Evolutionary conservation across 2,329 filamentous ascomycete genomes (phyloP).

Genomic region (Polychaeton citri): DNA sequence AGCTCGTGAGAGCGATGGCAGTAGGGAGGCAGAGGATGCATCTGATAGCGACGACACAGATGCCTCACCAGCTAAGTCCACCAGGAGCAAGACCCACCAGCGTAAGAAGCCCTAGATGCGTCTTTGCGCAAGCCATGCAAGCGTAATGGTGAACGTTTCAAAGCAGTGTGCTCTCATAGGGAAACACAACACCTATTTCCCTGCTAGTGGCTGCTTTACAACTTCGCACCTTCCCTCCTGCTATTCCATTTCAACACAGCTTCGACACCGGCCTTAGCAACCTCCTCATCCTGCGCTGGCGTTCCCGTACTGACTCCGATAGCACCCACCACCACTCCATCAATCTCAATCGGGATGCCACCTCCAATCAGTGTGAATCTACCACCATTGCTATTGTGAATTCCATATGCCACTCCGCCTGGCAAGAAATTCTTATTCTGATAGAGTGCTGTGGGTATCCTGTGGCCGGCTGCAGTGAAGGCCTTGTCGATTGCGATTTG

Average conservation of each 20-base stretch:
- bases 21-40: constrained; percentile 6
- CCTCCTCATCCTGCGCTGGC: constrained; percentile 41
- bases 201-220: too few relatives aligned
- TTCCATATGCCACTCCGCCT: constrained; percentile 39
- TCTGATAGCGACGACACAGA: constrained; percentile 4
- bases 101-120: constrained; percentile 22
- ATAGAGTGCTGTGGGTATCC: constrained; percentile 38
- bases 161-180: too few relatives aligned
- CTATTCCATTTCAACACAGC: constrained; percentile 27
- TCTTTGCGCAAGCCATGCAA: too few relatives aligned
- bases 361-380: constrained; percentile 42
- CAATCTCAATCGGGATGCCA: constrained; percentile 37
- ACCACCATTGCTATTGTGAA: constrained; percentile 39
- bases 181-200: too few relatives aligned
- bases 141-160: too few relatives aligned
- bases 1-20: constrained; percentile 7
- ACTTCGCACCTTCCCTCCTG: constrained; percentile 24
- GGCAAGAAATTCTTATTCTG: constrained; percentile 39
- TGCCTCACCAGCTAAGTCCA: constrained; percentile 22
- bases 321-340: constrained; percentile 38
- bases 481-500: constrained; percentile 52
- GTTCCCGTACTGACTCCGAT: constrained; percentile 43
- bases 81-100: constrained; percentile 28
- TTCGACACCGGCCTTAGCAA: constrained; percentile 39
- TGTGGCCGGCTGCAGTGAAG: constrained; percentile 44